These are phyloP conservation scores for Senecio squalidus DNA, from an alignment of 140 eudicot genomes.

Conservation along the genomic window DNA sequence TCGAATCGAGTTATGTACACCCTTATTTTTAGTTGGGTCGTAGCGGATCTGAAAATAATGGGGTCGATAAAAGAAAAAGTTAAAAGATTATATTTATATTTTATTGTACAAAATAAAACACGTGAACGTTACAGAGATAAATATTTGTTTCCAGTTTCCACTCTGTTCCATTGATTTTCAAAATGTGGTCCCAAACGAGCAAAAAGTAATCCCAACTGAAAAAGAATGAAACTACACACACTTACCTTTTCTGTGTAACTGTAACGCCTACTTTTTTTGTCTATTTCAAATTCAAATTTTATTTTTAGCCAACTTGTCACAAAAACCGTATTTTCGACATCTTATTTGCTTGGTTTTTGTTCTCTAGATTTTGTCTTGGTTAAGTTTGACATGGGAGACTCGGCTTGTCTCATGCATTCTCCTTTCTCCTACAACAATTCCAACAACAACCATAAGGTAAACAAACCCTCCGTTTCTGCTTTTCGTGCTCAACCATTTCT, in stretches of 20 bases:
- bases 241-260: slow-evolving; percentile 2
- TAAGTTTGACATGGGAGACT: slow-evolving; percentile 42
- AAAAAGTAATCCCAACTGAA: too few species aligned
- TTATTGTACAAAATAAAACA: background rate
- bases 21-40: too few species aligned
- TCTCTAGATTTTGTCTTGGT: background rate
- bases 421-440: slow-evolving; percentile 39
- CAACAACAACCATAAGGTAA: slow-evolving; percentile 20
- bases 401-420: slow-evolving; percentile 52
- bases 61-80: background rate
- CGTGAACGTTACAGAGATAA: background rate
- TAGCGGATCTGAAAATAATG: background rate
- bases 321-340: background rate
- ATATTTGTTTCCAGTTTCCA: background rate
- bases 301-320: slow-evolving; percentile 1
- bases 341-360: slow-evolving; percentile 2
- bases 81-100: background rate
- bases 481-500: too few species aligned
- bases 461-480: background rate
- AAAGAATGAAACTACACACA: slow-evolving; percentile 16
- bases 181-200: slow-evolving; percentile 12
- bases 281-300: slow-evolving; percentile 20
- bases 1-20: too few species aligned
- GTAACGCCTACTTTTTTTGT: background rate
- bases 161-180: too few species aligned